phyloP scores from a whole-genome alignment of 129 eudicot species.

The Apium graveolens region DNA sequence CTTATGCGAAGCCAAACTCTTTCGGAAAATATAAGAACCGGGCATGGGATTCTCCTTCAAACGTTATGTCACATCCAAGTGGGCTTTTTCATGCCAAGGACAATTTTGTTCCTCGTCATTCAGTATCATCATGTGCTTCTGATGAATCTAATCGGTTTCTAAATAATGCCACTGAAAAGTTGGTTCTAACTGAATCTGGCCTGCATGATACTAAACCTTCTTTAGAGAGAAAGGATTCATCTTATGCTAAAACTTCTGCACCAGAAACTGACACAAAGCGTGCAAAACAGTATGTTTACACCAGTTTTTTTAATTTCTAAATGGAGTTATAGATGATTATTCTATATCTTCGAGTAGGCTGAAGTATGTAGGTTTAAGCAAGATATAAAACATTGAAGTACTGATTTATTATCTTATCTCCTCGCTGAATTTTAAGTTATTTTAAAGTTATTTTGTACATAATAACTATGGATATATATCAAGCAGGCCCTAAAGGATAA shows the following conservation, averaged over 20 bases:
- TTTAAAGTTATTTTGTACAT: neutral
- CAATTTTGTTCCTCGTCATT: slow-evolving; percentile 26
- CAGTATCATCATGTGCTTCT: slow-evolving; percentile 30
- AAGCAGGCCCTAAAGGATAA: neutral
- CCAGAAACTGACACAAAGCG: slow-evolving; percentile 78
- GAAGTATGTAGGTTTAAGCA: neutral
- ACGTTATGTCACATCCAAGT: slow-evolving; percentile 30
- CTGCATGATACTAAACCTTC: slow-evolving; percentile 42
- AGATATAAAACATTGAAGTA: neutral
- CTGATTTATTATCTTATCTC: neutral
- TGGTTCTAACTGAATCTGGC: slow-evolving; percentile 46
- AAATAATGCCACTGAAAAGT: slow-evolving; percentile 44
- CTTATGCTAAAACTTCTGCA: slow-evolving; percentile 37
- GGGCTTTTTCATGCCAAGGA: slow-evolving; percentile 46
- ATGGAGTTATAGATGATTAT: neutral
- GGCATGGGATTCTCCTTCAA: slow-evolving; percentile 47
- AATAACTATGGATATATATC: neutral
- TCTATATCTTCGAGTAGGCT: neutral
- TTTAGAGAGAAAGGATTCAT: slow-evolving; percentile 56
- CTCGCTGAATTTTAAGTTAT: neutral
- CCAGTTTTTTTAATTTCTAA: slow-evolving; percentile 7
- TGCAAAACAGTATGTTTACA: slow-evolving; percentile 69
- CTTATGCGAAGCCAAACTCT: slow-evolving; percentile 32
- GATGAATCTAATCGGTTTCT: slow-evolving; percentile 48
- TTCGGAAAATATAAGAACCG: slow-evolving; percentile 39